A percentile compares a stretch with the other conserved stretches of the same genome.
phyloP scores from a whole-genome alignment of 2,329 filamentous ascomycete genomes.

The Atkinsonella texensis region DNA sequence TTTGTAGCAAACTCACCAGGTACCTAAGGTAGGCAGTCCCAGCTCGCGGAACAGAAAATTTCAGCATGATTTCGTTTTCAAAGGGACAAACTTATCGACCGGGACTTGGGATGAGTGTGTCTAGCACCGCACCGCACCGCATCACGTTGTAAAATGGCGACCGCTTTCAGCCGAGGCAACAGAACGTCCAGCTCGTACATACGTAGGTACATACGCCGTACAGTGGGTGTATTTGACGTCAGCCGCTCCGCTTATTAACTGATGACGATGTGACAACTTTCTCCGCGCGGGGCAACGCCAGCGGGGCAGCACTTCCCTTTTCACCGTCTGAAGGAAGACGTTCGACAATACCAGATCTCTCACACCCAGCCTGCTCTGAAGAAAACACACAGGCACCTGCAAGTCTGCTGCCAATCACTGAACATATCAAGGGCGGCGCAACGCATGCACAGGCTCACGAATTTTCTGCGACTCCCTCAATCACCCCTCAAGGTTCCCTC shows the following conservation, averaged over 20 bases:
- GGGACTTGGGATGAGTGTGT: no score
- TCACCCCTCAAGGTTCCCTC: constrained; percentile 4
- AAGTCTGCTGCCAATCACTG: constrained; percentile 7
- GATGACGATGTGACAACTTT: neutral
- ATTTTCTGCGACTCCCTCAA: constrained; percentile 8
- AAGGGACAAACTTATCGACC: no score
- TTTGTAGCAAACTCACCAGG: no score
- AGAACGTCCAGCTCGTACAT: no score
- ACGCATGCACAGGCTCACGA: constrained; percentile 14
- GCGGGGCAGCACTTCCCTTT: neutral
- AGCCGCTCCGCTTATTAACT: neutral
- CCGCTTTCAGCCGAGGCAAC: neutral
- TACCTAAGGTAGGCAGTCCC: no score
- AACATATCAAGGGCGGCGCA: constrained; percentile 14
- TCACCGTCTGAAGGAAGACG: neutral
- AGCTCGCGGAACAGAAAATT: no score
- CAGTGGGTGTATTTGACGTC: neutral
- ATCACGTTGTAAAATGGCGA: neutral
- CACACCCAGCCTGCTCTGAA: neutral
- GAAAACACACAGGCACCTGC: neutral
- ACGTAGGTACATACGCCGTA: no score
- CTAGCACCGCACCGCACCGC: no score
- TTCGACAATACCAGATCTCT: neutral
- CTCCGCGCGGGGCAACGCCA: neutral
- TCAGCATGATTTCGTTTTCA: no score